Evolutionary conservation across 495 filamentous ascomycete genomes (phyloP), one percentile per base, ranked within the genome.

Genomic region (Staphylotrichum longicolle): DNA sequence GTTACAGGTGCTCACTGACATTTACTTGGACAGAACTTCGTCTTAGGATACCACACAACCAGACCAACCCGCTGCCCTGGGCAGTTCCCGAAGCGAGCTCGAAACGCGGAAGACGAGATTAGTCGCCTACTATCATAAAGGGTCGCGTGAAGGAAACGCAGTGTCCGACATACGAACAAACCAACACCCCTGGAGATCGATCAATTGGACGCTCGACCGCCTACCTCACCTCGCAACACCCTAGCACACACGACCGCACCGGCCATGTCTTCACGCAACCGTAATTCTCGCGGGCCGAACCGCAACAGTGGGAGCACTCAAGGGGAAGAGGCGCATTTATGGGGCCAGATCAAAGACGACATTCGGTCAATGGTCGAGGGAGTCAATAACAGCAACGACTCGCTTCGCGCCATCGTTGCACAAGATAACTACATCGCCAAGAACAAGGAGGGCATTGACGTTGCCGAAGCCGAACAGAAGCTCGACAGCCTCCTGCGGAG

Each of bases 291-390:
- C 45, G 78, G 77, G 6, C 74, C 77, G 7, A 80, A 78, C 69
- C 74, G 78, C 57, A 79, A 79, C 63, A 79, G 73, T 48, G 76
- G 77, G 57, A 73, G 69, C 44, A 71, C 73, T 11, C 76, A 78
- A 57, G 79, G 79, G 20, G 79, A 82, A 47, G 79, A 82, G 58
- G 68, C 76, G 11, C 67, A 70, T 15, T 62, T 80, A 20, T 82
- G 79, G 79, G 67, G 71, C 50, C 69, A 72, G n/a, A 66, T 77
- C 66, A 78, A 78, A 62, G 75, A 77, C 4, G 74, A 78, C 58
- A 61, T 79, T 7, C 72, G 71, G 37, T 59, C 62, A 41, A 63
- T 78, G 55, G 53, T 78, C 5, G 75, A 76, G 2, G 62, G 70
- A 14, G 61, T 79, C 49, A 82, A 82, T 56, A 66, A 62, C 42